These are phyloP conservation scores for Rhodotorula sp. DNA, from an alignment of 1,284 basidiomycete species.

Conservation along the genomic window DNA sequence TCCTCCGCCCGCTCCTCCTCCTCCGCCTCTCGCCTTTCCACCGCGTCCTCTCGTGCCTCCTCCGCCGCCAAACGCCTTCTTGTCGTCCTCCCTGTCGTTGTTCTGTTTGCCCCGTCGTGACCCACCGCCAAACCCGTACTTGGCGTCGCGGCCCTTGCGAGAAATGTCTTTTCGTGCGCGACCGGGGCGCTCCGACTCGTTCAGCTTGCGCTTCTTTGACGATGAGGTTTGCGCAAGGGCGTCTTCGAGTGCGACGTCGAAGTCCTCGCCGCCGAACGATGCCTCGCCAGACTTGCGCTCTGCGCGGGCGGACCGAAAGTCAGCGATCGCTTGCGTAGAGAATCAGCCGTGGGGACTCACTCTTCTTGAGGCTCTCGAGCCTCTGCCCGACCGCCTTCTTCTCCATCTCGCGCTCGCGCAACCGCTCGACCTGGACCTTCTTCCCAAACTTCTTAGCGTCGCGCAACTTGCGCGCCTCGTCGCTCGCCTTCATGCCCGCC, in stretches of 20 bases:
- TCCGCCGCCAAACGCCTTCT: conserved; percentile 47
- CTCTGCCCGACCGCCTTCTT: conserved; percentile 84
- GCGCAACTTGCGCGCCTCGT: conserved; percentile 85
- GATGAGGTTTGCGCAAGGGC: conserved; percentile 64
- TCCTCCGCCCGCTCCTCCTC: conserved; percentile 45
- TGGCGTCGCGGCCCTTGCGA: conserved; percentile 68
- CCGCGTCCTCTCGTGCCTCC: conserved; percentile 46
- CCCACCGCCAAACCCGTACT: conserved; percentile 65
- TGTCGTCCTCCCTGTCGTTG: conserved; percentile 50
- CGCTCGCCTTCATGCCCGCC: conserved; percentile 83
- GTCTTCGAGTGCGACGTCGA: conserved; percentile 81
- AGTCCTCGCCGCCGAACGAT: conserved; percentile 63
- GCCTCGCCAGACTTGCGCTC: conserved; percentile 58
- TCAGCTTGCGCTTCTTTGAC: conserved; percentile 50
- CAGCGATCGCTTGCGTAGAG: not conserved
- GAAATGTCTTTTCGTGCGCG: conserved; percentile 53
- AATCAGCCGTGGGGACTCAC: conserved; percentile 54
- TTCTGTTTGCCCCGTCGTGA: conserved; percentile 63
- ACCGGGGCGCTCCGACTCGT: conserved; percentile 44
- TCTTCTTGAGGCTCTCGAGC: conserved; percentile 80
- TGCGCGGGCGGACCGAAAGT: conserved; percentile 9
- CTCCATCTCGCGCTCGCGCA: conserved; percentile 68
- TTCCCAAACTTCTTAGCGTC: conserved; percentile 98
- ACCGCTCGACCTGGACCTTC: conserved; percentile 85
- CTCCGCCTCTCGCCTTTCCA: conserved; percentile 49